These are phyloP conservation scores for Tolypocladium amazonense DNA, from an alignment of 2,329 filamentous ascomycete species.

Conservation along the genomic window DNA sequence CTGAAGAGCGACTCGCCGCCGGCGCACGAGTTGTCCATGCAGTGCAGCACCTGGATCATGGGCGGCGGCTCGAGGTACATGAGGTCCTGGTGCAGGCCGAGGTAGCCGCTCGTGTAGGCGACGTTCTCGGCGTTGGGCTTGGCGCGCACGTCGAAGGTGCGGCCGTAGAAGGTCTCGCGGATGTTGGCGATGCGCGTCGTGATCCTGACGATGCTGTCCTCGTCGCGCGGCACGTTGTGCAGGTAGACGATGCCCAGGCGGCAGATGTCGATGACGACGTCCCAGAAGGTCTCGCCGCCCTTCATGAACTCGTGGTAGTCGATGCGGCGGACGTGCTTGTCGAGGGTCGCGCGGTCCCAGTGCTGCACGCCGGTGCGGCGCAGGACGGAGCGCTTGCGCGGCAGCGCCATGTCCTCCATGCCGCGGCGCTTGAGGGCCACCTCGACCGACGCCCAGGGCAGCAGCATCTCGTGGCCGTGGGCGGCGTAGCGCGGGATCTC, in stretches of 20 bases:
- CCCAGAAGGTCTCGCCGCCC: conserved; percentile 42
- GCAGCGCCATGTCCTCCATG: conserved; percentile 11
- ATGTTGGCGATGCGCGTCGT: conserved; percentile 65
- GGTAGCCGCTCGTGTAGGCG: conserved; percentile 72
- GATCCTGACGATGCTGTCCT: conserved; percentile 55
- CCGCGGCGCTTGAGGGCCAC: conserved; percentile 13
- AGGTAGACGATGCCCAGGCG: conserved; percentile 68
- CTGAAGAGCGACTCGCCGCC: conserved; percentile 84
- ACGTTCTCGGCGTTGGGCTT: conserved; percentile 82
- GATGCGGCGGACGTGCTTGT: conserved; percentile 42
- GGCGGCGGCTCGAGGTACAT: conserved; percentile 76
- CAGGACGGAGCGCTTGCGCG: conserved; percentile 15
- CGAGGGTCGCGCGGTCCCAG: conserved; percentile 30
- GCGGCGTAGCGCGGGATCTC: conserved; percentile 26
- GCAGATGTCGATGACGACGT: conserved; percentile 51
- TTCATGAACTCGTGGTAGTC: conserved; percentile 64
- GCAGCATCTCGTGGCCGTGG: conserved; percentile 20
- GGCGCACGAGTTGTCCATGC: conserved; percentile 65
- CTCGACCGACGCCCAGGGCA: conserved; percentile 26
- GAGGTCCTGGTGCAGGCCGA: conserved; percentile 89
- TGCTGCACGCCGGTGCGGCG: conserved; percentile 20
- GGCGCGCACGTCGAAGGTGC: conserved; percentile 79
- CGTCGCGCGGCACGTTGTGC: conserved; percentile 58
- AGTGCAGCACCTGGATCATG: conserved; percentile 80
- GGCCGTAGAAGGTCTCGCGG: conserved; percentile 83